Evolutionary conservation across 305 asterid species (phyloP).

Genomic region (Euphrasia arctica): DNA sequence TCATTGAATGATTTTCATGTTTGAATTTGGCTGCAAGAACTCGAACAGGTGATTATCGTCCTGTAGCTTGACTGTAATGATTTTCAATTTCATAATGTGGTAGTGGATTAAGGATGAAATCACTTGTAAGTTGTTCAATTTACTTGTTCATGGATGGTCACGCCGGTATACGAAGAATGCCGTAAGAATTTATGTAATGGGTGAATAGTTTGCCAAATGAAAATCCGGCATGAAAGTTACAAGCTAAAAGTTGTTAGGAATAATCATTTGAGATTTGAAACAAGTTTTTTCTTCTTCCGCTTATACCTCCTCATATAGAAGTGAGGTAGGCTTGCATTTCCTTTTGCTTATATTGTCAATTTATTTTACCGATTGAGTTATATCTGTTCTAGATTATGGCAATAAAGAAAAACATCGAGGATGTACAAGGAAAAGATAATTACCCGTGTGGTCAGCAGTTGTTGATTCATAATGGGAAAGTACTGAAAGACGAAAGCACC

Average conservation of each 20-base stretch:
- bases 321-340: not conserved
- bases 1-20: not conserved
- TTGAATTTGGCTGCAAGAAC: slow-evolving; percentile 1
- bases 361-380: slow-evolving; percentile 20
- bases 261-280: not conserved
- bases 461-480: slow-evolving; percentile 78
- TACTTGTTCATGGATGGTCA: not conserved
- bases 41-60: not conserved
- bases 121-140: not conserved
- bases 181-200: not conserved
- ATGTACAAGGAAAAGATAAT: slow-evolving; percentile 67
- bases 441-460: slow-evolving; percentile 83
- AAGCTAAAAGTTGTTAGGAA: not conserved
- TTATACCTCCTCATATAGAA: slow-evolving; percentile 8
- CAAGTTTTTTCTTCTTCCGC: not conserved
- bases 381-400: slow-evolving; percentile 56
- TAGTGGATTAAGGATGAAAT: not conserved
- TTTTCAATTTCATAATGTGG: not conserved
- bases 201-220: not conserved
- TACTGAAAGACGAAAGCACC: slow-evolving; percentile 70
- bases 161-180: not conserved
- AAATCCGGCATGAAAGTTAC: not conserved
- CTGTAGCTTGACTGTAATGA: not conserved
- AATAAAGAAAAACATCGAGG: slow-evolving; percentile 74
- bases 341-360: not conserved